Evolutionary conservation across 345 rosid genomes (phyloP).

Genomic region (Conringia planisiliqua): DNA sequence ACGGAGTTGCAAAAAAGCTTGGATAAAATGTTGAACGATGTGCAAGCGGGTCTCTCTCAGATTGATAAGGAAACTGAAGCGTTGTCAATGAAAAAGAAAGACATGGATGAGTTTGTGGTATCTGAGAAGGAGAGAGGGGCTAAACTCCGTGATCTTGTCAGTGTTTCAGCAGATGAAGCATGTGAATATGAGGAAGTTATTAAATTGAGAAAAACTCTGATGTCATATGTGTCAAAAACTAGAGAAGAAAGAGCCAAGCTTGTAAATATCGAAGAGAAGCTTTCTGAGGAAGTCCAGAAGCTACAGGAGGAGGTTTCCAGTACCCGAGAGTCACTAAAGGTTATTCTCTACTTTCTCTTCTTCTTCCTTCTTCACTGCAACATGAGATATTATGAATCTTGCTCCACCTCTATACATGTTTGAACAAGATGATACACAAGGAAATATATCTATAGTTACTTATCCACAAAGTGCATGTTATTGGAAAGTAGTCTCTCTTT

Average conservation of each 20-base stretch:
- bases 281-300: conserved; percentile 64
- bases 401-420: not conserved
- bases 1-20: conserved; percentile 53
- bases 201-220: conserved; percentile 52
- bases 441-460: not conserved
- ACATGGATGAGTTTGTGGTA: conserved; percentile 42
- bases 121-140: conserved; percentile 54
- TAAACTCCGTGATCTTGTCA: conserved; percentile 64
- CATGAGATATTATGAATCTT: not conserved
- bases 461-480: not conserved
- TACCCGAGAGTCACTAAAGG: conserved; percentile 67
- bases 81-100: conserved; percentile 51
- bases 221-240: conserved; percentile 53
- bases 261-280: conserved; percentile 62
- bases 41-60: conserved; percentile 47
- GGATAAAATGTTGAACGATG: conserved; percentile 40
- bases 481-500: not conserved
- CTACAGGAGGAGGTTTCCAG: conserved; percentile 66
- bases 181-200: conserved; percentile 48
- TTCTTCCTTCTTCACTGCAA: not conserved
- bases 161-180: conserved; percentile 61
- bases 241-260: conserved; percentile 61
- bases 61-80: conserved; percentile 48
- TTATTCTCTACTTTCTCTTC: conserved; percentile 27
- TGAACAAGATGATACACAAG: not conserved